Evolutionary conservation across 2,329 filamentous ascomycete genomes (phyloP).

Genomic region (Monosporascus sp.): DNA sequence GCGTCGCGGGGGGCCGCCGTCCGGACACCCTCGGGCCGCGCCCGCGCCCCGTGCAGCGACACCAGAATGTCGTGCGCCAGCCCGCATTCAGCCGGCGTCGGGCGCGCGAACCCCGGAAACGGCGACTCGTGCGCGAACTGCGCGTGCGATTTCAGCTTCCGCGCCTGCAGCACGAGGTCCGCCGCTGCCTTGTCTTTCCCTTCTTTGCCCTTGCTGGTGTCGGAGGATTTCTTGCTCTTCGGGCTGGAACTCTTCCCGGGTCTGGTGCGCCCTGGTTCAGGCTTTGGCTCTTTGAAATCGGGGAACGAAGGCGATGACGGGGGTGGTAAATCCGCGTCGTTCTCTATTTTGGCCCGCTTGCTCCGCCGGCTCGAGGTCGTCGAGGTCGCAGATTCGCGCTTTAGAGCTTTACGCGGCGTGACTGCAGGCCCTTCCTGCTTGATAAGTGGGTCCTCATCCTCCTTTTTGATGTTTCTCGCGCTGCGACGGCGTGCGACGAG

Average conservation of each 20-base stretch:
- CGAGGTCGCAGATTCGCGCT: neutral
- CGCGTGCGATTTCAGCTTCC: conserved; percentile 38
- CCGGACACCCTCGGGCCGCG: conserved; percentile 51
- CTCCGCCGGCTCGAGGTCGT: neutral
- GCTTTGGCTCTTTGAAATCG: conserved; percentile 3
- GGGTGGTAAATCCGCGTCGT: neutral
- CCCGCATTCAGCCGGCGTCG: conserved; percentile 62
- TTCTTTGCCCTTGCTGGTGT: conserved; percentile 3
- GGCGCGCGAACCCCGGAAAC: conserved; percentile 62
- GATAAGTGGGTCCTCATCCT: conserved; percentile 1
- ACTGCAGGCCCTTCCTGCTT: conserved; percentile 7
- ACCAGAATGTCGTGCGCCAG: conserved; percentile 63
- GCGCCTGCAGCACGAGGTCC: conserved; percentile 27
- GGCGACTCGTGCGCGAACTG: conserved; percentile 45
- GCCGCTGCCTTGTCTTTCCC: conserved; percentile 15
- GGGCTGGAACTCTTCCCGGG: conserved; percentile 1
- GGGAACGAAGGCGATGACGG: neutral
- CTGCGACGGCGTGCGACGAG: conserved; percentile 14
- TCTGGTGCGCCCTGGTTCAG: neutral
- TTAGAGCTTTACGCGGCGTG: neutral
- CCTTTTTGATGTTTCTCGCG: conserved; percentile 9
- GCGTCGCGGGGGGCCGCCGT: conserved; percentile 51
- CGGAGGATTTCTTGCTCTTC: conserved; percentile 1
- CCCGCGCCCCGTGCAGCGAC: conserved; percentile 58
- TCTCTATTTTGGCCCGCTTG: conserved; percentile 14